Evolutionary conservation across 257 asterid species (phyloP).

Genomic region (Scutellaria baicalensis): DNA sequence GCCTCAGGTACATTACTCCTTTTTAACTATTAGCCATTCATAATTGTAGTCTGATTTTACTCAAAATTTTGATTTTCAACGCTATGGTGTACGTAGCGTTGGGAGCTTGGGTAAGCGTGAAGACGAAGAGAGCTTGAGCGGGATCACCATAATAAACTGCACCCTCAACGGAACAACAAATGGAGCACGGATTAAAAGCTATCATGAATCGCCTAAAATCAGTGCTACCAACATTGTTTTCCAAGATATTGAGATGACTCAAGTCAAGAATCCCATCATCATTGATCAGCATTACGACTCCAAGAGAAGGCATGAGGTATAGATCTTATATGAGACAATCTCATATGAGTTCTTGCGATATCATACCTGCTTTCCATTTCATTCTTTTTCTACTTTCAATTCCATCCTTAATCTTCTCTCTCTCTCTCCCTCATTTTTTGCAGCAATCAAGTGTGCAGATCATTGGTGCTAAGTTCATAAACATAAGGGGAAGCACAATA

Average conservation of each 20-base stretch:
- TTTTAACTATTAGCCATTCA: too few relatives aligned
- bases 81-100: too few relatives aligned
- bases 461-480: slow-evolving; percentile 44
- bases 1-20: slow-evolving; percentile 29
- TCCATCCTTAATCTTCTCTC: too few relatives aligned
- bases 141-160: slow-evolving; percentile 39
- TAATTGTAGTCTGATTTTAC: too few relatives aligned
- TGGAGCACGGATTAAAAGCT: slow-evolving; percentile 76
- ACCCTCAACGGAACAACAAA: slow-evolving; percentile 53
- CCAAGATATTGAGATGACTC: slow-evolving; percentile 36
- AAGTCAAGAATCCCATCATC: slow-evolving; percentile 57
- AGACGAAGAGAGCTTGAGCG: slow-evolving; percentile 30
- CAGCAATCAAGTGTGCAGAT: slow-evolving; percentile 64
- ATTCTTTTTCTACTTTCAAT: too few relatives aligned
- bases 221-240: slow-evolving; percentile 27
- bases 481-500: slow-evolving; percentile 54
- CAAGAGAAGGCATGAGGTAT: slow-evolving; percentile 21
- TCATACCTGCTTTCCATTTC: not conserved
- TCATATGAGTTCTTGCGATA: too few relatives aligned
- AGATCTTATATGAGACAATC: too few relatives aligned
- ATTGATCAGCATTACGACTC: slow-evolving; percentile 70
- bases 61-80: too few relatives aligned
- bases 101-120: slow-evolving; percentile 73
- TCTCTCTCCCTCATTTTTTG: not conserved
- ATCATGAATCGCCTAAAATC: slow-evolving; percentile 34